Base-by-base conservation (phyloP, 2,329 filamentous ascomycete genomes). In the Elsinoe ampelina region DNA sequence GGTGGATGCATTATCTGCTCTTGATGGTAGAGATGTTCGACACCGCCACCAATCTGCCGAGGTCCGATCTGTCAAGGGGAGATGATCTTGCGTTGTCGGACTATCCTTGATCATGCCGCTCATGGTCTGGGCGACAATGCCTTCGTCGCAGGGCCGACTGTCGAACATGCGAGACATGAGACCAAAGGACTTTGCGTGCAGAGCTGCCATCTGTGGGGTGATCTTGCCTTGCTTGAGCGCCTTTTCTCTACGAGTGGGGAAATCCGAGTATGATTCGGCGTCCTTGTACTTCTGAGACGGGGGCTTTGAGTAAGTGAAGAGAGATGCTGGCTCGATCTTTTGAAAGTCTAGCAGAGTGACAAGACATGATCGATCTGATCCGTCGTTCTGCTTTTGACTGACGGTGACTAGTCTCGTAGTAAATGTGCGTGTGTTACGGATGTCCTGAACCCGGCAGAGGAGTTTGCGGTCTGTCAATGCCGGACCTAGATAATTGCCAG, bases 271-370 rank as follows among this genome's bases (percentile, higher is more conserved):
- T 11, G 66, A 62, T 3, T 66, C 63, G 1, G 67, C 60, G 1
- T 62, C 58, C 1, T 61, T 60, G 58, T 75, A 77, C 0, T 19
- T 19, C 1, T 59, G 61, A 1, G 47, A 58, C 0, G 74, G 75
- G 1, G 69, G 60, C 1, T 67, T 67, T 1, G 72, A 73, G 58
- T 74, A 79, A 0, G 63, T 61, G 10, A 77, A 50, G 1, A 71
- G 20, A 1, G 52, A 58, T 0, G 66, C 67, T 1, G 66, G 60
- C 59, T 79, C 76, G 5, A 62, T 60, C 3, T 68, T 61, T 26
- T 78, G 76, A 56, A 80, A 80, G 56, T 80, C 77, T 0, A 71
- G 72, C 1, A 75, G 61, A 0, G 76, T 62, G 52, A 76, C 70
- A 30, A 78, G 60, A 52, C 73, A 77, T 0, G 66, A 56, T 22